phyloP scores from a whole-genome alignment of 352 stramenopile species.

The Peronospora tabacina region DNA sequence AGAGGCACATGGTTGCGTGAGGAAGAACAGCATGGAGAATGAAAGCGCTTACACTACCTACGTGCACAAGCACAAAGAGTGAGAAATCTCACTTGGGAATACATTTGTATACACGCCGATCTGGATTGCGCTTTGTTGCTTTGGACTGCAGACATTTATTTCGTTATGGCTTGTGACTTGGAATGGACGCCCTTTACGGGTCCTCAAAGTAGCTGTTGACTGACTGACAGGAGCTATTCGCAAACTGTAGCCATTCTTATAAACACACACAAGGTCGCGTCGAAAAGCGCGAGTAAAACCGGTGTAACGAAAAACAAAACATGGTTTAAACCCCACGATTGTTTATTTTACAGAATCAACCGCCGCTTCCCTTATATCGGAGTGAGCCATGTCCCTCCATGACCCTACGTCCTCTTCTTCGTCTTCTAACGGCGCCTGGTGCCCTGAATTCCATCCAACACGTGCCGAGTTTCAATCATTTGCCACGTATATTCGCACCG shows the following conservation, averaged over 20 bases:
- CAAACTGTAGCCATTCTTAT: slow-evolving; percentile 1
- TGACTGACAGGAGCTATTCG: too few species aligned
- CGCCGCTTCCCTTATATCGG: not conserved
- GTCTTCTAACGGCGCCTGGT: slow-evolving; percentile 40
- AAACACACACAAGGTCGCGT: not conserved
- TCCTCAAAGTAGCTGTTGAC: too few species aligned
- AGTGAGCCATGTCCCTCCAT: slow-evolving; percentile 18
- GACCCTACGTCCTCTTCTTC: slow-evolving; percentile 1
- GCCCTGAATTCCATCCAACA: slow-evolving; percentile 82
- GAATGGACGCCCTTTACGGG: not conserved
- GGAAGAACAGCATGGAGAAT: slow-evolving; percentile 9
- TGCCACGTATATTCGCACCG: slow-evolving; percentile 70
- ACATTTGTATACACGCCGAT: slow-evolving; percentile 11
- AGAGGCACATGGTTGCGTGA: not conserved
- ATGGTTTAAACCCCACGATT: too few species aligned
- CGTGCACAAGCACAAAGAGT: slow-evolving; percentile 5
- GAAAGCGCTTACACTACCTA: slow-evolving; percentile 3
- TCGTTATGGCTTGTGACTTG: slow-evolving; percentile 16
- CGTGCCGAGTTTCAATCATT: slow-evolving; percentile 82
- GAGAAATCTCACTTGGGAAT: slow-evolving; percentile 23
- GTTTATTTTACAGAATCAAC: slow-evolving; percentile 5
- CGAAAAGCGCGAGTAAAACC: too few species aligned
- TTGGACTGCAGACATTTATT: slow-evolving; percentile 15
- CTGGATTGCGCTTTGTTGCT: slow-evolving; percentile 7
- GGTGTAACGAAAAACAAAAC: too few species aligned